These are phyloP conservation scores for Solanum etuberosum DNA, from an alignment of 257 asterid genomes.

Conservation along the genomic window DNA sequence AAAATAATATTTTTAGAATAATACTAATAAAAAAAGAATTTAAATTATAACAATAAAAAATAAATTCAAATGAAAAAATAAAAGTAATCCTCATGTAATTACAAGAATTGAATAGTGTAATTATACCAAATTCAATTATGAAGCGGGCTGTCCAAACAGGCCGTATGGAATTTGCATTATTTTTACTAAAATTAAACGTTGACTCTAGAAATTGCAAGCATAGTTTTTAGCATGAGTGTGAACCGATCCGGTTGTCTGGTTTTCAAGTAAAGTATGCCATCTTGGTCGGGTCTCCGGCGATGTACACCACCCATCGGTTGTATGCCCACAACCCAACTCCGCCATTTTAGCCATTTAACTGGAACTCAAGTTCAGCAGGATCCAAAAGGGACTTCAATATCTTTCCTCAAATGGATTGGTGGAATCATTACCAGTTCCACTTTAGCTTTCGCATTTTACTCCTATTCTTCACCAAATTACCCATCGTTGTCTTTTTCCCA, in stretches of 20 bases:
- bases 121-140: too few species aligned
- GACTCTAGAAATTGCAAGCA: too few species aligned
- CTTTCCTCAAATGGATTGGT: conserved; percentile 37
- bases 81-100: too few species aligned
- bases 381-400: background rate
- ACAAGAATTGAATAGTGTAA: too few species aligned
- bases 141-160: too few species aligned
- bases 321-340: conserved; percentile 4
- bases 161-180: too few species aligned
- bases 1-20: too few species aligned
- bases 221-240: too few species aligned
- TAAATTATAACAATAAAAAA: too few species aligned
- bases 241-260: background rate
- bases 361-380: background rate
- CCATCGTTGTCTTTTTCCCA: conserved; percentile 23
- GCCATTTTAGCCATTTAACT: conserved; percentile 14
- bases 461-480: conserved; percentile 12
- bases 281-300: conserved; percentile 49
- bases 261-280: conserved; percentile 25
- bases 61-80: too few species aligned
- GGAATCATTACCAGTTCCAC: conserved; percentile 45
- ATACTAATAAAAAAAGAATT: too few species aligned
- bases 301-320: conserved; percentile 14
- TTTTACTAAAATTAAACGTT: too few species aligned
- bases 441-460: conserved; percentile 31